Evolutionary conservation across 768 basidiomycete species (phyloP).

Genomic region (Astraeus odoratus): DNA sequence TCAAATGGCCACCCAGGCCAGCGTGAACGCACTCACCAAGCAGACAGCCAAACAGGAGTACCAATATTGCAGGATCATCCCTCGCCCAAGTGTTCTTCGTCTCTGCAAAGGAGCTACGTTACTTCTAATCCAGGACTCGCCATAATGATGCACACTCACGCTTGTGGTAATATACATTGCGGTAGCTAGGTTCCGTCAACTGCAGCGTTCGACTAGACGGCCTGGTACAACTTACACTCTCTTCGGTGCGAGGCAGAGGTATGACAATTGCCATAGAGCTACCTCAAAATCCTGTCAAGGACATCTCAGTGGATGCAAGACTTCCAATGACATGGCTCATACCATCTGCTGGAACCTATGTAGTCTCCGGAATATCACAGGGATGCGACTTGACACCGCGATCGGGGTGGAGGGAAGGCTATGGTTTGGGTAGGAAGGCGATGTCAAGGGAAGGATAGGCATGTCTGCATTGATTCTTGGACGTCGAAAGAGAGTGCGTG

Average conservation of each 20-base stretch:
- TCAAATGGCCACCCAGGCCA: neutral
- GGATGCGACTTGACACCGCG: conserved; percentile 49
- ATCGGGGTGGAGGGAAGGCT: conserved; percentile 8
- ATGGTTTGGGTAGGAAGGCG: conserved; percentile 19
- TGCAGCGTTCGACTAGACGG: neutral
- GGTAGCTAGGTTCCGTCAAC: conserved; percentile 50
- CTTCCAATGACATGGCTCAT: conserved; percentile 11
- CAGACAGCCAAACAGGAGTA: conserved; percentile 77
- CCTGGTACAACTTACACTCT: conserved; percentile 61
- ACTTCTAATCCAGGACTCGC: neutral
- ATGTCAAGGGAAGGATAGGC: conserved; percentile 28
- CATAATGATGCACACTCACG: conserved; percentile 43
- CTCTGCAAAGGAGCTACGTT: conserved; percentile 41
- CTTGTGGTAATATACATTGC: conserved; percentile 97
- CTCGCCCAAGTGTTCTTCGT: conserved; percentile 98
- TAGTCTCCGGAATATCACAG: conserved; percentile 73
- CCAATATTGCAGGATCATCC: conserved; percentile 93
- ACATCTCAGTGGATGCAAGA: neutral
- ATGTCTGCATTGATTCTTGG: conserved; percentile 18
- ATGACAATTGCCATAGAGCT: conserved; percentile 93
- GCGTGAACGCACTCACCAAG: conserved; percentile 40
- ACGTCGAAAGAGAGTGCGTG: conserved; percentile 11
- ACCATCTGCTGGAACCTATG: conserved; percentile 88
- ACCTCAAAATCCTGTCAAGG: conserved; percentile 83
- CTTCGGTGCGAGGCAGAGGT: conserved; percentile 85